Evolutionary conservation across 2,329 filamentous ascomycete genomes (phyloP).

Genomic region (Sporothrix inflata): DNA sequence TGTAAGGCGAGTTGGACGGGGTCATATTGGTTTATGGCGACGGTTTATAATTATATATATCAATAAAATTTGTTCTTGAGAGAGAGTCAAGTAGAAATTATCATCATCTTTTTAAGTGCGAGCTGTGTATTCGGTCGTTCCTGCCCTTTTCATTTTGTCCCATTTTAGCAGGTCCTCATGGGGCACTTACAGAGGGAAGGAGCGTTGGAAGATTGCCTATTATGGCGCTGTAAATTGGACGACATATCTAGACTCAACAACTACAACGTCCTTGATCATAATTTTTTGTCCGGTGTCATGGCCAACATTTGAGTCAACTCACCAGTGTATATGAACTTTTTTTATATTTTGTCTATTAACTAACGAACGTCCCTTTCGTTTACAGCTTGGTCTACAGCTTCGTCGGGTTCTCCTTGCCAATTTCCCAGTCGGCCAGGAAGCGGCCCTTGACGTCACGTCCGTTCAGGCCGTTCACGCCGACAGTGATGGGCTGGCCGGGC

Average conservation of each 20-base stretch:
- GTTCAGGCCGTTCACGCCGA: slow-evolving; percentile 12
- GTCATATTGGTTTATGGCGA: too few species aligned
- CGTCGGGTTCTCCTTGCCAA: neutral
- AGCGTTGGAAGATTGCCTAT: neutral
- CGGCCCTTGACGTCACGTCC: neutral
- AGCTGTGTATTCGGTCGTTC: too few species aligned
- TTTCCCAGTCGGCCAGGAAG: slow-evolving; percentile 19
- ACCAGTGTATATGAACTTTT: neutral
- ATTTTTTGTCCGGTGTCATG: neutral
- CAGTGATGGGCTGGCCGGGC: slow-evolving; percentile 1
- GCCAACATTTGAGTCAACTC: neutral
- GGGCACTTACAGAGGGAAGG: neutral
- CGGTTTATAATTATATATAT: too few species aligned
- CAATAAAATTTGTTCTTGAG: too few species aligned
- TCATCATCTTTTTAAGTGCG: too few species aligned
- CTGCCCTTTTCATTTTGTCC: neutral
- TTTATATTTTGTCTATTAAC: neutral
- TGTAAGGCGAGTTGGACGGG: neutral
- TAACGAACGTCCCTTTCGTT: neutral
- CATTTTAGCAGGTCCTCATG: neutral
- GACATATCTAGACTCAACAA: neutral
- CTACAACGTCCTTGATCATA: neutral
- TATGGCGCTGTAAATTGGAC: neutral
- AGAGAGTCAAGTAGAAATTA: too few species aligned
- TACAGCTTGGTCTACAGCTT: neutral